Evolutionary conservation across 2,329 filamentous ascomycete genomes (phyloP), one percentile per base, ranked within the genome.

Genomic region (Neofusicoccum sp.): DNA sequence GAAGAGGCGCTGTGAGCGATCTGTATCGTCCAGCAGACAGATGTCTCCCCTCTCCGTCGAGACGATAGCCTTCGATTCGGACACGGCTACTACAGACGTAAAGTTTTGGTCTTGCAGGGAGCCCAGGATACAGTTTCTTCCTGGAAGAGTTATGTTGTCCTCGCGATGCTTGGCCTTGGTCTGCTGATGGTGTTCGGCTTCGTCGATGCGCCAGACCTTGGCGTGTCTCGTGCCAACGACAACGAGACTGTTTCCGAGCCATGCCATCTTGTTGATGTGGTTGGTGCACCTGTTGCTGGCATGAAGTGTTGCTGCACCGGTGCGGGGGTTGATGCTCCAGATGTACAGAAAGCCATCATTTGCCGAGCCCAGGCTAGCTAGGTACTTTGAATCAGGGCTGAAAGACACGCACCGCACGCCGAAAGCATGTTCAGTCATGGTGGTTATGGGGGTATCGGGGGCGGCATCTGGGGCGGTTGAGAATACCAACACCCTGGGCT

Each of bases 291-390:
- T 91, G 75, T 98, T 98, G 81, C 84, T 96, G 72, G 82, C 93
- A 84, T 87, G 82, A 34, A 98, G 79, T 67, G 83, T 91, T 1
- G 92, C 88, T 20, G 88, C 84, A 16, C 93, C 93, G 8, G 86
- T 95, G 51, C 87, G 89, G n/a, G 88, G 78, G 69, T 96, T 92
- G 65, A 97, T 85, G 66, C 82, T 86, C 93, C 93, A 98, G 30
- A 98, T 83, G 72, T 93, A 96, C 20, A 99, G 81, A 71, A 96
- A 98, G 1, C 93, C 93, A 75, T 99, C 95, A 71, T 97, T 97
- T 60, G 89, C 84, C 16, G 89, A 86, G 30, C 95, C 95, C 11
- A 99, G 81, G 20, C 92, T 96, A 2, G 95, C 95, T 34, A 99
- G 82, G 73, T 89, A 96, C 65, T 84, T 88, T 11, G 90, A 91